Conservation (phyloP, 164 flowering plant genomes). For the Aristolochia californica region DNA sequence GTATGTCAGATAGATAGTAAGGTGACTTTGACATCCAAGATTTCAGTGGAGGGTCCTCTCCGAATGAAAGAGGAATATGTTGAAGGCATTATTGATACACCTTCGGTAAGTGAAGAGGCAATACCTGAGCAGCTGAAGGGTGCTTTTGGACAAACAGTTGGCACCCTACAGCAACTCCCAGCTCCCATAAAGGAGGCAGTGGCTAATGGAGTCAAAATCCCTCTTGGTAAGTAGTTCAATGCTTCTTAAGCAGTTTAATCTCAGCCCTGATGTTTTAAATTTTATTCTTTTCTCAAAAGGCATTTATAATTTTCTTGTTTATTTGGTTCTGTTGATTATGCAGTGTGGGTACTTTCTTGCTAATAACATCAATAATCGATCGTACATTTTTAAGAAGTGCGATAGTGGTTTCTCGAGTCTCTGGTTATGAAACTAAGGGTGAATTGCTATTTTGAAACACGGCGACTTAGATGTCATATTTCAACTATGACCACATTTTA, state of each 20-base stretch:
- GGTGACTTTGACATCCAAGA: constrained; percentile 44
- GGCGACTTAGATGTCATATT: too few relatives aligned
- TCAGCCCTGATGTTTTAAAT: background rate
- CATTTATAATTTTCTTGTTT: too few relatives aligned
- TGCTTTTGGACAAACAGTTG: constrained; percentile 56
- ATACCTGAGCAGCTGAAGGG: constrained; percentile 74
- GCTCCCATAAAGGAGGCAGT: constrained; percentile 50
- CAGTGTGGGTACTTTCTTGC: too few relatives aligned
- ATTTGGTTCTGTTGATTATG: too few relatives aligned
- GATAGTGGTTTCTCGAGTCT: too few relatives aligned
- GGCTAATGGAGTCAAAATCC: constrained; percentile 54
- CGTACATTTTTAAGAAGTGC: too few relatives aligned
- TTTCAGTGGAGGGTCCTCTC: constrained; percentile 86
- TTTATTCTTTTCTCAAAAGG: background rate
- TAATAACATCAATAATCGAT: too few relatives aligned
- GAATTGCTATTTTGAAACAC: too few relatives aligned
- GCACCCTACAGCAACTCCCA: constrained; percentile 71
- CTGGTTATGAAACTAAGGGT: too few relatives aligned
- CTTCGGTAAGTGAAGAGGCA: constrained; percentile 50
- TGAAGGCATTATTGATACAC: constrained; percentile 63
- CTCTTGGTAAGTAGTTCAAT: constrained; percentile 46
- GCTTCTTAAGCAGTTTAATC: background rate
- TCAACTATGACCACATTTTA: too few relatives aligned
- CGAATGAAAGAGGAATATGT: constrained; percentile 85
- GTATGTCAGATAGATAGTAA: constrained; percentile 64